Conservation (phyloP, 208 protist genomes). For the Crithidia acanthocephali region DNA sequence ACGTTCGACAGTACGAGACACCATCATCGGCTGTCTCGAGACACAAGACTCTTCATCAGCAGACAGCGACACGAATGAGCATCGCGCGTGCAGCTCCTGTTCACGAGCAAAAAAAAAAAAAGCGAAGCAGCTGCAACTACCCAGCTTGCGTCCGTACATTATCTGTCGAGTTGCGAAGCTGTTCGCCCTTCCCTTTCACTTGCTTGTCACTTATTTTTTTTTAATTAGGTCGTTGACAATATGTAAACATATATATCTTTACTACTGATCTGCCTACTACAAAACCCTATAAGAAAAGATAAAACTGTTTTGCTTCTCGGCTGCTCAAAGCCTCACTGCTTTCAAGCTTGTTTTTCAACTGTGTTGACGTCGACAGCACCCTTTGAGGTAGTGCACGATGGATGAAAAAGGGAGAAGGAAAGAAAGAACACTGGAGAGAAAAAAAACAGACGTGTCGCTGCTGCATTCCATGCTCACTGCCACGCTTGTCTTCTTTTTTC, state of each 20-base stretch:
- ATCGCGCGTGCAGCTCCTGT: too few species aligned
- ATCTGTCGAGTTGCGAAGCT: background rate
- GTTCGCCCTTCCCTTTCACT: background rate
- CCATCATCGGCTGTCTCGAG: too few species aligned
- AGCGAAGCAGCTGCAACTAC: background rate
- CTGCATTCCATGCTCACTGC: background rate
- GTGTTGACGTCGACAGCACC: background rate
- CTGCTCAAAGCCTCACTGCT: background rate
- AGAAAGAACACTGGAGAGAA: too few species aligned
- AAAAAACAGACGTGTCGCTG: background rate
- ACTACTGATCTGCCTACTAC: conserved; percentile 31
- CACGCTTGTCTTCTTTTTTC: background rate
- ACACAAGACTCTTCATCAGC: too few species aligned
- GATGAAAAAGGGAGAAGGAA: background rate
- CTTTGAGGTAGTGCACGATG: too few species aligned
- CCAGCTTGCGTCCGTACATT: too few species aligned
- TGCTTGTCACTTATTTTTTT: background rate
- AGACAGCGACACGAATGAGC: too few species aligned
- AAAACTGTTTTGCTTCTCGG: background rate
- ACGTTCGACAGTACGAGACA: too few species aligned
- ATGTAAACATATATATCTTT: conserved; percentile 15
- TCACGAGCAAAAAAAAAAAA: too few species aligned
- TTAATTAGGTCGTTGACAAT: conserved; percentile 6
- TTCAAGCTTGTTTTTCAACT: too few species aligned
- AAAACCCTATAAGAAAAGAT: conserved; percentile 19